Evolutionary conservation across 2,329 filamentous ascomycete species (phyloP), one percentile per base, ranked within the genome.

Genomic region (Trichoderma sp.): DNA sequence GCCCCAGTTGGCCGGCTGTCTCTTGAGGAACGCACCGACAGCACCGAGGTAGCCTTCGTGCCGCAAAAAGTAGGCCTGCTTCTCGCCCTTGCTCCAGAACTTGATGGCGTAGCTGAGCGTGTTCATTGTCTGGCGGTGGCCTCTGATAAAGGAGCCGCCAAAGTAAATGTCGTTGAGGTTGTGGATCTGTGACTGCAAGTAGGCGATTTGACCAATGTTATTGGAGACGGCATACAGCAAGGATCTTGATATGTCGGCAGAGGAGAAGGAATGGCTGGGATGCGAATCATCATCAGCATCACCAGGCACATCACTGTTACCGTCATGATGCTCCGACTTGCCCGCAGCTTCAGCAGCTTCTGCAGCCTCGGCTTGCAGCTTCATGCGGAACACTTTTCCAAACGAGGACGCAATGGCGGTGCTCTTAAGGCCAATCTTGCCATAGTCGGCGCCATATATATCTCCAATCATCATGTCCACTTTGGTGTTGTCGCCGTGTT

Each of bases 401-500:
- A 99, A 98, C 1, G 93, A 97, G 76, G 93, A 97, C 5, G 96
- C 96, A 77, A 99, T 99, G 11, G 96, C 95, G 5, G 92, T 97
- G 82, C 93, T 95, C 84, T 98, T 98, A 62, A 99, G 86, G 0
- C 96, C 96, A 72, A 99, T 98, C 82, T 98, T 98, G 80, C 90
- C 92, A 79, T 99, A 99, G 76, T 97, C 95, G 74, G 93, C 93
- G 71, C 96, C 96, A 81, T 99, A 99, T 66, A 99, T 99, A 81
- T 99, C 96, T 23, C 96, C 96, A 0, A 99, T 96, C 20, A 99
- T 86, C 91, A 99, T 95, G 79, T 99, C 96, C 11, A 99, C 96
- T 32, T 92, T 92, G 47, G 92, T 88, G 78, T 99, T 99, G 83
- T 99, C 96, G 30, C 96, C 96, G 39, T 90, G 87, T 74, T 96